These are phyloP conservation scores for Hypocrella siamensis DNA, from an alignment of 2,329 filamentous ascomycete species.

Conservation along the genomic window DNA sequence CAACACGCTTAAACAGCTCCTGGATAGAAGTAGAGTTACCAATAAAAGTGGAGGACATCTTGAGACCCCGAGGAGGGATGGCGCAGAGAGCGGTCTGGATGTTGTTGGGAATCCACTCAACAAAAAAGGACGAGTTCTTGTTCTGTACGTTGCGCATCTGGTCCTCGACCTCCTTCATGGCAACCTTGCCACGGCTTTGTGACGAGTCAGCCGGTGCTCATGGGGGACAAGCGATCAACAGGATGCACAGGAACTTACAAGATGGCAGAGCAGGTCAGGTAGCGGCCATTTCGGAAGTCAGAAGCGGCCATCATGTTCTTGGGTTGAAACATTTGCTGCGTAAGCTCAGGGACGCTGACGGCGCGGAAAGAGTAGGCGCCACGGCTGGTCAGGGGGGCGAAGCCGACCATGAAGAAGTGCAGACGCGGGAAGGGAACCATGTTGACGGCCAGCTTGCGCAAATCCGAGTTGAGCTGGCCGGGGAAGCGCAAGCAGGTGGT, in stretches of 20 bases:
- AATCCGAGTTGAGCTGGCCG: slow-evolving; percentile 98
- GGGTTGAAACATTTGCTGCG: slow-evolving; percentile 99
- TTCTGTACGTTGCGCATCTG: slow-evolving; percentile 99
- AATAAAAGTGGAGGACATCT: slow-evolving; percentile 98
- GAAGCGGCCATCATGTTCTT: slow-evolving; percentile 99
- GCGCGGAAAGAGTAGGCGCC: slow-evolving; percentile 88
- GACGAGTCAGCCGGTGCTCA: slow-evolving; percentile 3
- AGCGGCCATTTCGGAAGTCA: slow-evolving; percentile 99
- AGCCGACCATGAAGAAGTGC: slow-evolving; percentile 99
- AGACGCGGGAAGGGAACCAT: slow-evolving; percentile 99
- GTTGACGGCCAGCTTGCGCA: slow-evolving; percentile 99
- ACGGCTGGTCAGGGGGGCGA: slow-evolving; percentile 86
- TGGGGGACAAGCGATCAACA: not conserved
- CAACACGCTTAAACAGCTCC: slow-evolving; percentile 99
- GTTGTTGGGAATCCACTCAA: slow-evolving; percentile 99
- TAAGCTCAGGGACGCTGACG: slow-evolving; percentile 92
- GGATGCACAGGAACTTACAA: slow-evolving; percentile 44
- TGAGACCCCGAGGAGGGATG: slow-evolving; percentile 90
- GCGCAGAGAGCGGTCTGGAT: slow-evolving; percentile 99
- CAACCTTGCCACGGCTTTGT: slow-evolving; percentile 83
- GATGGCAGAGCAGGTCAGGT: slow-evolving; percentile 98
- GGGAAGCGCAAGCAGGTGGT: slow-evolving; percentile 98
- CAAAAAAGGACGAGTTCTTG: slow-evolving; percentile 99
- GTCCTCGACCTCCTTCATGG: slow-evolving; percentile 99
- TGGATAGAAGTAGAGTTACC: slow-evolving; percentile 99